Percentiles rank a stretch among this genome's conserved stretches.
phyloP scores from a whole-genome alignment of 768 basidiomycete species.

The Lanmaoa rubissima region DNA sequence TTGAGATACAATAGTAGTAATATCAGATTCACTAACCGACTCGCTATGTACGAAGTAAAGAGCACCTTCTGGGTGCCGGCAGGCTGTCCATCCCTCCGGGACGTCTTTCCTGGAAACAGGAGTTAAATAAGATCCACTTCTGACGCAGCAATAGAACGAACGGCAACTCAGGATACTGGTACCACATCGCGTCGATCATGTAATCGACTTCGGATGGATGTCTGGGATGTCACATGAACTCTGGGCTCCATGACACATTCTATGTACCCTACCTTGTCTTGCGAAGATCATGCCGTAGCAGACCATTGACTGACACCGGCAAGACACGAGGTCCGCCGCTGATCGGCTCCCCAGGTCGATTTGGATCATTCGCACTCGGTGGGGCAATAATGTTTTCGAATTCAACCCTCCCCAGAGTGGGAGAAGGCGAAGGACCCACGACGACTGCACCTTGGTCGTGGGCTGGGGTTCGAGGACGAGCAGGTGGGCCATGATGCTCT shows the following conservation, averaged over 20 bases:
- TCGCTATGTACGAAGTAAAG: conserved; percentile 53
- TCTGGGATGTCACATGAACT: conserved; percentile 10
- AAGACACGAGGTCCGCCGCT: conserved; percentile 1
- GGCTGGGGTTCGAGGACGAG: too few species aligned
- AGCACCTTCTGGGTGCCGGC: conserved; percentile 59
- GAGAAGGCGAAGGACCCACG: too few species aligned
- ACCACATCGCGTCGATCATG: conserved; percentile 15
- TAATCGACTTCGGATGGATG: neutral
- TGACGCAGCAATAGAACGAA: conserved; percentile 11
- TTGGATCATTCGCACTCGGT: conserved; percentile 7
- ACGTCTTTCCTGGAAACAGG: conserved; percentile 3
- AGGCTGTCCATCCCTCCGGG: conserved; percentile 43
- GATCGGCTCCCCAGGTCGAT: conserved; percentile 5
- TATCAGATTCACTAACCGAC: conserved; percentile 35
- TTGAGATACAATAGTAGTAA: conserved; percentile 2
- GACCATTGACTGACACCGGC: conserved; percentile 12
- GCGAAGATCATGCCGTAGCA: conserved; percentile 8
- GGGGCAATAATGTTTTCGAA: neutral
- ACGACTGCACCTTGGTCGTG: too few species aligned
- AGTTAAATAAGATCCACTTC: neutral
- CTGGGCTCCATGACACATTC: neutral
- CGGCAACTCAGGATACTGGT: conserved; percentile 19
- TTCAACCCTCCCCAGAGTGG: too few species aligned
- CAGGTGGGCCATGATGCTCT: too few species aligned
- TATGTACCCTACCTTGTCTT: conserved; percentile 6